These are phyloP conservation scores for Cadophora gregata DNA, from an alignment of 2,329 filamentous ascomycete species.

Conservation along the genomic window DNA sequence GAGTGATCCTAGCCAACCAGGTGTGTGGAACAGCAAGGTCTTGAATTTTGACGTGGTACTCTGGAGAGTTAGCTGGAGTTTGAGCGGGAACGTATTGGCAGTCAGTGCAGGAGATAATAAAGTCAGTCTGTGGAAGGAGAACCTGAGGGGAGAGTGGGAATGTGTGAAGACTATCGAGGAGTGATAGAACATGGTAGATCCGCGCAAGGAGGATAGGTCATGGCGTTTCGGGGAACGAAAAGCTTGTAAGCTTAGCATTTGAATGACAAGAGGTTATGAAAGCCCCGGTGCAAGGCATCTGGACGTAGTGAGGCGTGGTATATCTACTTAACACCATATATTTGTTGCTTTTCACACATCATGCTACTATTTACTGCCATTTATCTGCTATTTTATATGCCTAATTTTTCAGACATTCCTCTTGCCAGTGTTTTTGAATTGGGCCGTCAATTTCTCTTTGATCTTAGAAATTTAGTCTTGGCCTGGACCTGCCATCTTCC, in stretches of 20 bases:
- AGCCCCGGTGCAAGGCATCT: conserved; percentile 29
- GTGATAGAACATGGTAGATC: conserved; percentile 48
- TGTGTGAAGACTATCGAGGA: conserved; percentile 96
- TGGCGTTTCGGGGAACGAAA: conserved; percentile 35
- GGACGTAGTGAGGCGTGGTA: conserved; percentile 3
- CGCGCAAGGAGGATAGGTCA: conserved; percentile 24
- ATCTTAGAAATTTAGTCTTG: no score
- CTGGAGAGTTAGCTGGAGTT: conserved; percentile 97
- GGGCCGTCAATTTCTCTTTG: no score
- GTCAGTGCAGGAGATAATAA: conserved; percentile 96
- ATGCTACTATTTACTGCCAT: not conserved
- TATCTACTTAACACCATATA: no score
- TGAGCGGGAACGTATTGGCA: conserved; percentile 95
- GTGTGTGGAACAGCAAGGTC: conserved; percentile 84
- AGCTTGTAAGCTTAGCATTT: conserved; percentile 35
- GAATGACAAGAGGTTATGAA: conserved; percentile 18
- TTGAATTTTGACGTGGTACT: conserved; percentile 87
- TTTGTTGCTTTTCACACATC: not conserved
- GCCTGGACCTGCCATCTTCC: no score
- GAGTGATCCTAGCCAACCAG: conserved; percentile 67
- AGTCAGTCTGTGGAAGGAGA: conserved; percentile 98
- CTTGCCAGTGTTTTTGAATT: not conserved
- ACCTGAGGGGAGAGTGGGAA: conserved; percentile 95
- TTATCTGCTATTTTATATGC: not conserved
- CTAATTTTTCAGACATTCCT: not conserved